Evolutionary conservation across 306 rosid genomes (phyloP).

Genomic region (Biancaea sappan): DNA sequence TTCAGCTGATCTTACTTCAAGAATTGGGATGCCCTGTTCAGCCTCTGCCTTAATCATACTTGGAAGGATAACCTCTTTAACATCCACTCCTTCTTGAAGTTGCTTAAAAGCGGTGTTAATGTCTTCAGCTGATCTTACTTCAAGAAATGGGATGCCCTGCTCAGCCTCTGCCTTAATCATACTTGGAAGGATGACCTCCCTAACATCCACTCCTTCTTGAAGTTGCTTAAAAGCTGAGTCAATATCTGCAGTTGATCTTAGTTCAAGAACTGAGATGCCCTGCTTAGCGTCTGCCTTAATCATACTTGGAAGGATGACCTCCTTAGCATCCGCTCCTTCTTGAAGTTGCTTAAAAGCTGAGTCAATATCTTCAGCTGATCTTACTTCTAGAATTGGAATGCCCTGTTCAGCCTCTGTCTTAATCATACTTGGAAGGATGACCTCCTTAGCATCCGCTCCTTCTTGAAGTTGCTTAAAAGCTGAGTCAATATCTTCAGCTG

Average conservation of each 20-base stretch:
- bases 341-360: slow-evolving; percentile 63
- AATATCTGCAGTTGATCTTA: slow-evolving; percentile 61
- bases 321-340: slow-evolving; percentile 61
- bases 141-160: slow-evolving; percentile 58
- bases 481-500: slow-evolving; percentile 57
- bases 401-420: slow-evolving; percentile 47
- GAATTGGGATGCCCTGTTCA: slow-evolving; percentile 51
- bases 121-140: slow-evolving; percentile 65
- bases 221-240: slow-evolving; percentile 63
- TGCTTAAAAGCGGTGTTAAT: slow-evolving; percentile 62
- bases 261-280: slow-evolving; percentile 66
- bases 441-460: slow-evolving; percentile 61
- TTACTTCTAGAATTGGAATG: slow-evolving; percentile 67
- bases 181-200: slow-evolving; percentile 63
- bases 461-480: slow-evolving; percentile 67
- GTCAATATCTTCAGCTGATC: slow-evolving; percentile 61
- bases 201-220: slow-evolving; percentile 61
- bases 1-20: slow-evolving; percentile 65
- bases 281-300: slow-evolving; percentile 46
- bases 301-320: slow-evolving; percentile 58
- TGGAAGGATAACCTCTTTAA: slow-evolving; percentile 63
- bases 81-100: slow-evolving; percentile 65
- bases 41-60: slow-evolving; percentile 46
- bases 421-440: slow-evolving; percentile 55
- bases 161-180: slow-evolving; percentile 44